Conservation (phyloP, 306 rosid species). For the Gillenia trifoliata region DNA sequence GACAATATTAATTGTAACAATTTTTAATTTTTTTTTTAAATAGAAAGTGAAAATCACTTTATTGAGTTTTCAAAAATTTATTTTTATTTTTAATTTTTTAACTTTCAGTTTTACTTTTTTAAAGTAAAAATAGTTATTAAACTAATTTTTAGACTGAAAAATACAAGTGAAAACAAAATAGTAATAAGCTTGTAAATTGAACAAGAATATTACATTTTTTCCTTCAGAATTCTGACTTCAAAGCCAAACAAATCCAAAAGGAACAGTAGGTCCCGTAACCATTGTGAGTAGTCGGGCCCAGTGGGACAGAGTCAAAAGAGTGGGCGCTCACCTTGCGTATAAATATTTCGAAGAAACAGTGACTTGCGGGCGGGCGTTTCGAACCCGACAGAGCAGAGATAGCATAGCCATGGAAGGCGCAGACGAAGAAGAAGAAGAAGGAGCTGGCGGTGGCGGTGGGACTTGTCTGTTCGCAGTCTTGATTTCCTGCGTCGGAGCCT, state of each 20-base stretch:
- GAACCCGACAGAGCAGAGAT: not conserved
- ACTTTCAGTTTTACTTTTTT: no score
- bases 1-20: no score
- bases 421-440: conserved; percentile 18
- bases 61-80: no score
- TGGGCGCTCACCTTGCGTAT: not conserved
- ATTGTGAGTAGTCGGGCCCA: not conserved
- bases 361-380: conserved; percentile 36
- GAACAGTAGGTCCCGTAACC: not conserved
- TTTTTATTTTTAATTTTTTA: no score
- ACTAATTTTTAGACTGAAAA: no score
- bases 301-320: not conserved
- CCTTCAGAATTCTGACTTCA: no score
- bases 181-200: no score
- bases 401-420: conserved; percentile 38
- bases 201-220: no score
- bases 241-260: conserved; percentile 24
- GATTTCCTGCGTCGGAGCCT: conserved; percentile 40
- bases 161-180: no score
- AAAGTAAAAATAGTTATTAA: no score
- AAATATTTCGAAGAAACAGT: not conserved
- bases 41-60: no score
- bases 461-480: conserved; percentile 30
- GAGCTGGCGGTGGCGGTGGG: conserved; percentile 23
- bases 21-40: no score